These are phyloP conservation scores for Prunus mira DNA, from an alignment of 306 rosid species.

Conservation along the genomic window DNA sequence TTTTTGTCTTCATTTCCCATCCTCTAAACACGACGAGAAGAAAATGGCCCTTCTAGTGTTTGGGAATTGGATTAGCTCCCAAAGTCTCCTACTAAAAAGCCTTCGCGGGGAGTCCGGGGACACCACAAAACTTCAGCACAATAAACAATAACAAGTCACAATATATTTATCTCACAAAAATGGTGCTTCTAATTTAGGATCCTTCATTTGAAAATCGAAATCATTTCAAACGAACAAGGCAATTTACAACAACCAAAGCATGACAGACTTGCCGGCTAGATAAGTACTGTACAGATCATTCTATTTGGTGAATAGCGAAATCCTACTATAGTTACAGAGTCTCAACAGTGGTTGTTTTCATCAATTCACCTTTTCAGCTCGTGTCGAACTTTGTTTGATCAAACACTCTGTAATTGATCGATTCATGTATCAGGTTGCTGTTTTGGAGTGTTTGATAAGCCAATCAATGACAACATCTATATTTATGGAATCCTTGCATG, in stretches of 20 bases:
- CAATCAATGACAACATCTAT: conserved; percentile 90
- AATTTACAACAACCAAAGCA: neutral
- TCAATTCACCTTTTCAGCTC: conserved; percentile 9
- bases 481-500: conserved; percentile 95
- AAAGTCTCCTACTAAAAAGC: neutral
- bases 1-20: too few relatives aligned
- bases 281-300: conserved; percentile 1
- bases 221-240: neutral
- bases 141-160: neutral
- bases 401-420: conserved; percentile 7
- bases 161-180: neutral
- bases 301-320: neutral
- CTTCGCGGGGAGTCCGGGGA: too few relatives aligned
- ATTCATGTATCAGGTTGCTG: conserved; percentile 47
- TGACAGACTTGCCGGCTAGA: neutral
- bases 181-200: neutral
- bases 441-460: conserved; percentile 94
- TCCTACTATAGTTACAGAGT: neutral
- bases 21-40: too few relatives aligned
- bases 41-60: too few relatives aligned
- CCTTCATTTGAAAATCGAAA: neutral
- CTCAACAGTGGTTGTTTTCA: neutral
- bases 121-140: too few relatives aligned
- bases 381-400: conserved; percentile 1
- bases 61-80: too few relatives aligned